phyloP scores from a whole-genome alignment of 495 filamentous ascomycete species.

The Hypoxylon fuscum region DNA sequence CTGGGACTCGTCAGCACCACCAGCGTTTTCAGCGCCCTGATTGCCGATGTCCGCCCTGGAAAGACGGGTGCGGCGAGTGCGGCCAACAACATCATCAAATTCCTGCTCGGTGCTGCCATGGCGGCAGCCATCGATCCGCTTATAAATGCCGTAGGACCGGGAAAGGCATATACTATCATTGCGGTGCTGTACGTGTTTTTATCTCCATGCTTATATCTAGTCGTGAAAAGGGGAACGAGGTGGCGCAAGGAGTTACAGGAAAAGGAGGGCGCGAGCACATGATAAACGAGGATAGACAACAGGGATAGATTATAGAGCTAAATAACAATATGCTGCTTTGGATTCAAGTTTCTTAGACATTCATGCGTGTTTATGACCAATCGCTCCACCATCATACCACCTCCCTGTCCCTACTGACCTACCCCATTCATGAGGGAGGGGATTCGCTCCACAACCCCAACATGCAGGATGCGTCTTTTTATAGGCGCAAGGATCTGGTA shows the following conservation, averaged over 20 bases:
- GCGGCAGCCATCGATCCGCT: conserved; percentile 71
- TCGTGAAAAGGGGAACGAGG: conserved; percentile 31
- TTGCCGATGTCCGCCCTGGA: conserved; percentile 52
- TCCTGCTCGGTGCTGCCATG: conserved; percentile 69
- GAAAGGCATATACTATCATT: conserved; percentile 75
- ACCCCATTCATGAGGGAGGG: background rate
- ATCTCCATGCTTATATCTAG: conserved; percentile 56
- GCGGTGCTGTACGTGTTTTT: conserved; percentile 59
- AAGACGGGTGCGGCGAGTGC: conserved; percentile 68
- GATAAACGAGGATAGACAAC: conserved; percentile 9
- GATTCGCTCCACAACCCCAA: no score
- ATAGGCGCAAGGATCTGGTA: no score
- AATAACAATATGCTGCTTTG: background rate
- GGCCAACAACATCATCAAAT: conserved; percentile 72
- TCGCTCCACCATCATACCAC: background rate
- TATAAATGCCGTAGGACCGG: conserved; percentile 67
- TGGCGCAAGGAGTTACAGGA: conserved; percentile 38
- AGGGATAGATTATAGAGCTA: conserved; percentile 23
- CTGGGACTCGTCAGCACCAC: conserved; percentile 64
- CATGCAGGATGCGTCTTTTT: no score
- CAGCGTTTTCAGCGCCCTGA: conserved; percentile 59
- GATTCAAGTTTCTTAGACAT: background rate
- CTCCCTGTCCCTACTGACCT: background rate
- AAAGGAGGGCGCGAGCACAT: conserved; percentile 29
- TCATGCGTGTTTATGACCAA: background rate